These are phyloP conservation scores for Malassezia vespertilionis DNA, from an alignment of 1,284 basidiomycete genomes.

Conservation along the genomic window DNA sequence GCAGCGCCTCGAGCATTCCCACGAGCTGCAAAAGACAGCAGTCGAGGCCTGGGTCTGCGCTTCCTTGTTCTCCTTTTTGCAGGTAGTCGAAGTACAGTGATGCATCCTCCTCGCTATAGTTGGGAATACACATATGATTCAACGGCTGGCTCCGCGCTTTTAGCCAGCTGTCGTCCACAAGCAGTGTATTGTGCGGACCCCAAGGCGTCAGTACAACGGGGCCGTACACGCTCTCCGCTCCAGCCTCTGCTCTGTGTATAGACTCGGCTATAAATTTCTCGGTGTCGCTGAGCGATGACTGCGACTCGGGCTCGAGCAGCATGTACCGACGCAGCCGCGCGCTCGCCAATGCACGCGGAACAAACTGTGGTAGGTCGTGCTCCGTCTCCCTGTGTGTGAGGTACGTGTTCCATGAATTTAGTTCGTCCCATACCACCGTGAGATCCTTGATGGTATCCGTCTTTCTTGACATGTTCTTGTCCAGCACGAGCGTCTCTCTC, in stretches of 20 bases:
- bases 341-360: conserved; percentile 2
- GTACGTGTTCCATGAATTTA: conserved; percentile 36
- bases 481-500: conserved; percentile 58
- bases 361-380: neutral
- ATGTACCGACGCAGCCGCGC: neutral
- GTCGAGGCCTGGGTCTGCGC: conserved; percentile 20
- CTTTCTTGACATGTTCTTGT: conserved; percentile 15
- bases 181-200: conserved; percentile 63
- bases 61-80: neutral
- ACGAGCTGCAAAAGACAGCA: conserved; percentile 38
- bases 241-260: neutral
- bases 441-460: conserved; percentile 58
- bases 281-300: conserved; percentile 5
- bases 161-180: conserved; percentile 67
- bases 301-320: conserved; percentile 17
- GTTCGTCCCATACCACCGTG: conserved; percentile 59
- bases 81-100: neutral
- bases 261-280: conserved; percentile 15
- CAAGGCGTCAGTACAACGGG: conserved; percentile 16
- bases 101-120: conserved; percentile 24
- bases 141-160: conserved; percentile 68
- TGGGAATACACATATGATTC: conserved; percentile 37
- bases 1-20: conserved; percentile 36
- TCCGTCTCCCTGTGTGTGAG: neutral
- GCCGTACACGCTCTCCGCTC: conserved; percentile 4